Percentiles rank a stretch among this genome's conserved stretches.
Conservation (phyloP, 176 grass and related monocot species). For the Chloris gayana region DNA sequence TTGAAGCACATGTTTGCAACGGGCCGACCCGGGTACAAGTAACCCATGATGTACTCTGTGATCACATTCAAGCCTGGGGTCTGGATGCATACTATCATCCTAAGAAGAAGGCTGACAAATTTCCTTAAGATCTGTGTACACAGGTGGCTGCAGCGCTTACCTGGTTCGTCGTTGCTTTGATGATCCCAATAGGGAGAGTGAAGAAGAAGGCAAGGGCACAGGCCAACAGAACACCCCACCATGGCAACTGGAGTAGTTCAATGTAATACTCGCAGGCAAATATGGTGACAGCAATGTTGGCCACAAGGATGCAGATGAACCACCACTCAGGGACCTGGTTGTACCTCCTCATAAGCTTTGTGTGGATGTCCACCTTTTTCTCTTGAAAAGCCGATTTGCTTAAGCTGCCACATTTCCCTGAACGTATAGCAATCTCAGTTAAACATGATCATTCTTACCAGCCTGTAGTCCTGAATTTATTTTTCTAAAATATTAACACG, state of each 20-base stretch:
- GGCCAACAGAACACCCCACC: slow-evolving; percentile 94
- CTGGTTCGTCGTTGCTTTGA: slow-evolving; percentile 91
- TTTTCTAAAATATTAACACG: not conserved
- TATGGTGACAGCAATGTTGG: slow-evolving; percentile 60
- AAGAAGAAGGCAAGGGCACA: slow-evolving; percentile 77
- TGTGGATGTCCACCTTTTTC: slow-evolving; percentile 80
- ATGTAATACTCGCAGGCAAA: slow-evolving; percentile 95
- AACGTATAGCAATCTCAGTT: not conserved
- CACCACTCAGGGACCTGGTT: slow-evolving; percentile 85
- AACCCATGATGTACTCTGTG: slow-evolving; percentile 92
- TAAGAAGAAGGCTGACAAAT: not conserved
- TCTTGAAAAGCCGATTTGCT: slow-evolving; percentile 86
- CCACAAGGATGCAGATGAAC: slow-evolving; percentile 81
- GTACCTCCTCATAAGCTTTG: slow-evolving; percentile 83
- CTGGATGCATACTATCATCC: slow-evolving; percentile 25
- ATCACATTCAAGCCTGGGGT: slow-evolving; percentile 90
- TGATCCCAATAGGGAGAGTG: slow-evolving; percentile 89
- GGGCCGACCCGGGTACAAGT: slow-evolving; percentile 73
- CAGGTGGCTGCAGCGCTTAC: slow-evolving; percentile 25
- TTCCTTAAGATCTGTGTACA: not conserved
- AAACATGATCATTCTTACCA: not conserved
- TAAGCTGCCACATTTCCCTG: slow-evolving; percentile 88
- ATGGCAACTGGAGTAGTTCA: slow-evolving; percentile 89
- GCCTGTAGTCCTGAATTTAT: not conserved
- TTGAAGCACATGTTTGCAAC: slow-evolving; percentile 99